A percentile compares a stretch with the other conserved stretches of the same genome.
These are phyloP conservation scores for Prunus mume DNA, from an alignment of 306 rosid genomes.

Conservation along the genomic window DNA sequence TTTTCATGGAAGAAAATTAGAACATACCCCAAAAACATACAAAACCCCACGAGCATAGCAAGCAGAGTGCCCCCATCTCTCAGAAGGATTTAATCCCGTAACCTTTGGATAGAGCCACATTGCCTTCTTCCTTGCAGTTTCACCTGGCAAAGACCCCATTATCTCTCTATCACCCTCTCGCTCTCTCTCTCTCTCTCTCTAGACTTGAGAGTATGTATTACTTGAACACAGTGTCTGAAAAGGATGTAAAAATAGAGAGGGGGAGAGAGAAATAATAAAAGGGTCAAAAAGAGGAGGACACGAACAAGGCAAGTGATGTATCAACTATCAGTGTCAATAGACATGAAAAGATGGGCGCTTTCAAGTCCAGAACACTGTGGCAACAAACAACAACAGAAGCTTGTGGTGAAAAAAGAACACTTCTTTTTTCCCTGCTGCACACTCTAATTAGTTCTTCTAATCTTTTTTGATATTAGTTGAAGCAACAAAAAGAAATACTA, in stretches of 20 bases:
- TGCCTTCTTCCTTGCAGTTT: slow-evolving; percentile 68
- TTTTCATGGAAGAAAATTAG: not conserved
- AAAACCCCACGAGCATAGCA: slow-evolving; percentile 62
- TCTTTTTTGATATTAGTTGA: not conserved
- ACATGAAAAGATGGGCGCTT: slow-evolving; percentile 99
- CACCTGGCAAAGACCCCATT: slow-evolving; percentile 66
- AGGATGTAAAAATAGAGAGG: slow-evolving; percentile 37
- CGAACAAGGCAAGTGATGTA: slow-evolving; percentile 76
- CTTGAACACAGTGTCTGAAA: slow-evolving; percentile 46
- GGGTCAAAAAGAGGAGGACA: slow-evolving; percentile 64
- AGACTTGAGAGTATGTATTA: not conserved
- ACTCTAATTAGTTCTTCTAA: not conserved
- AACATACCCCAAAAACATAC: slow-evolving; percentile 89
- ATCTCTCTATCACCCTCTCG: not conserved
- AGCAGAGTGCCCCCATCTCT: slow-evolving; percentile 99
- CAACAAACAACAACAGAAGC: slow-evolving; percentile 83
- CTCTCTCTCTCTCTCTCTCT: slow-evolving; percentile 11
- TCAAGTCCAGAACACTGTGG: slow-evolving; percentile 96
- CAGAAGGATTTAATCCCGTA: slow-evolving; percentile 75
- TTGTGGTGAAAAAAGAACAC: slow-evolving; percentile 59
- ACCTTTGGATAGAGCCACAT: slow-evolving; percentile 96
- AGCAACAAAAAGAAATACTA: not conserved
- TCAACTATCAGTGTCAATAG: slow-evolving; percentile 97
- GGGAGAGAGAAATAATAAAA: slow-evolving; percentile 28
- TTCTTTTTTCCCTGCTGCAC: not conserved